Evolutionary conservation across 371 early-diverging fungal species (phyloP), one percentile per base, ranked within the genome.

Genomic region (Lichtheimia ramosa): DNA sequence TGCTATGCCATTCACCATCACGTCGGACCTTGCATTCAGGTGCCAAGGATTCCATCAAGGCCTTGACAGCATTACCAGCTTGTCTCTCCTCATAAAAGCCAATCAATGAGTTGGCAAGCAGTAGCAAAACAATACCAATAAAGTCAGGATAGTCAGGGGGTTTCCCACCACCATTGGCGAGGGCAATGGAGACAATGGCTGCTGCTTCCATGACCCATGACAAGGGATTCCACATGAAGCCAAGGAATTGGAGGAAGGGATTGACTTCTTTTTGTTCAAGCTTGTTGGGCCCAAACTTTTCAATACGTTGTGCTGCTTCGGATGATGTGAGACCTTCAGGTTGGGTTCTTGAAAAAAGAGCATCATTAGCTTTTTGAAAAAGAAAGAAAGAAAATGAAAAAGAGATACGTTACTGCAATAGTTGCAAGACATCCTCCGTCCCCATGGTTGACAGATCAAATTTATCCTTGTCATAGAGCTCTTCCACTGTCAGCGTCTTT

Each of bases 41-140:
- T 41, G 88, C 90, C 27, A 88, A 70, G 48, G 88, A 81, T 6
- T 81, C 88, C 88, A 88, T 89, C 61, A 89, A 77, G 20, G 88
- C 88, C 74, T 90, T 85, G 58, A 90, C 88, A 23, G 90, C 88
- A 68, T 86, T 86, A 65, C 88, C 88, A 43, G 90, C 90, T 56
- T 86, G 82, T 61, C 86, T 85, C 79, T 94, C 95, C 77, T 94
- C 92, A 69, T 82, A 72, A 78, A 79, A 95, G 62, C 95, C 95
- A 68, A 95, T 92, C 69, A 77, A 71, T 39, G 95, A 89, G 79
- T 95, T 95, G 62, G 83, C 85, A 43, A 95, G 57, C 69, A 95
- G 72, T 25, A 95, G 83, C 48, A 89, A 67, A 12, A 92, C 71
- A 65, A 95, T 87, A 74, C 92, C 92, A 24, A 87, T 86, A 63